Evolutionary conservation across 345 rosid genomes (phyloP).

Genomic region (Murraya paniculata): DNA sequence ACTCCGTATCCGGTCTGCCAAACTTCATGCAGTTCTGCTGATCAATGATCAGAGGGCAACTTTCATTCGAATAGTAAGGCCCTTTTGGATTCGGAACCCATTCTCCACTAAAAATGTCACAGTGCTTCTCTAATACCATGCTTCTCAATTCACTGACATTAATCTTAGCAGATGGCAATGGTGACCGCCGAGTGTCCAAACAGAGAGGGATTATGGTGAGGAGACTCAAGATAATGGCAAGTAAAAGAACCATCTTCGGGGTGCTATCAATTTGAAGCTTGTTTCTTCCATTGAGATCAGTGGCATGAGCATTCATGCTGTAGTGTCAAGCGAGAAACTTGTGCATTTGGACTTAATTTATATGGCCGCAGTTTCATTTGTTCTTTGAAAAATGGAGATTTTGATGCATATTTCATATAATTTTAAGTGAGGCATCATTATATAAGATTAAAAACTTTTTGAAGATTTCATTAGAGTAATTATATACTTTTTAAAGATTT

Average conservation of each 20-base stretch:
- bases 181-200: background rate
- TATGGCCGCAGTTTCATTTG: background rate
- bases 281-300: background rate
- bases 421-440: background rate
- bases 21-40: constrained; percentile 51
- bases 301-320: background rate
- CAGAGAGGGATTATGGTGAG: constrained; percentile 26
- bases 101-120: constrained; percentile 39
- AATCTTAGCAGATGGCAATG: background rate
- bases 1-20: constrained; percentile 42
- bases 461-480: too few relatives aligned
- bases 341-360: background rate
- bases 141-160: background rate
- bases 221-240: constrained; percentile 22
- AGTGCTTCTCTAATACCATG: constrained; percentile 14
- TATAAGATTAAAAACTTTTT: background rate
- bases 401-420: background rate
- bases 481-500: background rate
- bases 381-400: background rate
- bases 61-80: constrained; percentile 34
- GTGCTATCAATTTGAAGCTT: constrained; percentile 21
- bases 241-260: constrained; percentile 16
- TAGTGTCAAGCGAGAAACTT: background rate
- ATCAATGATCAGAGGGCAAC: constrained; percentile 33
- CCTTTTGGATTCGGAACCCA: constrained; percentile 31